Conservation (phyloP, 129 eudicot genomes). For the Chrysanthemum makinoi region DNA sequence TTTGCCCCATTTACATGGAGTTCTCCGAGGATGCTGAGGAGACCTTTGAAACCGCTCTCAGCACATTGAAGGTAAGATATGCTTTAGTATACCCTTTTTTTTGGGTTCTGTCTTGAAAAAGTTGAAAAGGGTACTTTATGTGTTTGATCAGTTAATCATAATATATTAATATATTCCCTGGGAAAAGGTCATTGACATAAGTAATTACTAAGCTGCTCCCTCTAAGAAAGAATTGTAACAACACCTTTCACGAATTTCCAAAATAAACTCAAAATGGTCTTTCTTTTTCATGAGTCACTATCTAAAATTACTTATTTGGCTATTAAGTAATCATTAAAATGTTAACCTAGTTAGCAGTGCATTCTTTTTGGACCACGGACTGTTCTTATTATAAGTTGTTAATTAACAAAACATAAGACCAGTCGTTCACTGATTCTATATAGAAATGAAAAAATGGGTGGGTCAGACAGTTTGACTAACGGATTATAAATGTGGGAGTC, state of each 20-base stretch:
- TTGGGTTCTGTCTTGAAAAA: neutral
- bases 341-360: too few species aligned
- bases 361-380: too few species aligned
- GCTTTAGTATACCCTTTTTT: constrained; percentile 7
- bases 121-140: neutral
- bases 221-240: neutral
- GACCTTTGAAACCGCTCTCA: constrained; percentile 66
- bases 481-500: too few species aligned
- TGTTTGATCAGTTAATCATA: neutral
- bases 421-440: too few species aligned
- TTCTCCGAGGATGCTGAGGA: constrained; percentile 86
- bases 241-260: neutral
- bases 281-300: too few species aligned
- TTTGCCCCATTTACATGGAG: constrained; percentile 85
- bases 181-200: neutral
- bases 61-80: constrained; percentile 54
- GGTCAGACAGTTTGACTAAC: too few species aligned
- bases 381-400: too few species aligned
- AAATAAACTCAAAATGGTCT: neutral
- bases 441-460: too few species aligned
- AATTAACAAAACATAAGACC: too few species aligned
- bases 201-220: too few species aligned
- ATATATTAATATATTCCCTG: neutral
- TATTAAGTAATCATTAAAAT: neutral
- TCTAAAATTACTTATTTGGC: neutral